These are phyloP conservation scores for Stygiomarasmius scandens DNA, from an alignment of 1,284 basidiomycete genomes.

Conservation along the genomic window DNA sequence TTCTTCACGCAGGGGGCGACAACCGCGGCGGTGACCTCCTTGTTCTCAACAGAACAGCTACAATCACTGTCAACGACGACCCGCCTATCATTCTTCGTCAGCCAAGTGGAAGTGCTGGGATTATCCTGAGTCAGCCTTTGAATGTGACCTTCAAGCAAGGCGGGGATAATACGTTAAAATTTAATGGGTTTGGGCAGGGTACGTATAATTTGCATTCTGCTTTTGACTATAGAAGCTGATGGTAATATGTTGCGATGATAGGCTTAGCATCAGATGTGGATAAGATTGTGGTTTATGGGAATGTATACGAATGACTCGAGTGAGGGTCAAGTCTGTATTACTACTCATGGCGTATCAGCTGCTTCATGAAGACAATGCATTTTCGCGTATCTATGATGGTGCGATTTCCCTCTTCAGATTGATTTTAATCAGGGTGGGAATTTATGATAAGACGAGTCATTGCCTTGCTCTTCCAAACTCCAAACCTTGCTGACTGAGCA, in stretches of 20 bases:
- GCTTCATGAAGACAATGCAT: no score
- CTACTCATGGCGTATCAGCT: no score
- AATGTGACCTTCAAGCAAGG: slow-evolving; percentile 3
- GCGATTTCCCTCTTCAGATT: no score
- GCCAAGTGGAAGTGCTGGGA: neutral
- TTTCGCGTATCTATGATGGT: no score
- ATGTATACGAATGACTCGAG: neutral
- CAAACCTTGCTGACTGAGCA: no score
- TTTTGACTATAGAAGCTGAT: no score
- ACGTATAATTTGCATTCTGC: no score
- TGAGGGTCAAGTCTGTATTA: no score
- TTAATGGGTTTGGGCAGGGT: slow-evolving; percentile 6
- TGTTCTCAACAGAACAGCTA: neutral
- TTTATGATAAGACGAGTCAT: no score
- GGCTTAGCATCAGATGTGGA: slow-evolving; percentile 7
- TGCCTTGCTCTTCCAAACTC: no score
- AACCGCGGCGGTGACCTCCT: neutral
- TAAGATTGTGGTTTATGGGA: slow-evolving; percentile 8
- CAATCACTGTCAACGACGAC: neutral
- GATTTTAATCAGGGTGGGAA: no score
- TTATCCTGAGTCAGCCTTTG: slow-evolving; percentile 3
- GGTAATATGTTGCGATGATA: neutral
- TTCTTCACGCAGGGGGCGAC: neutral
- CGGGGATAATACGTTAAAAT: slow-evolving; percentile 1
- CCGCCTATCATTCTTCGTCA: neutral